A percentile compares a stretch with the other conserved stretches of the same genome.
Conservation (phyloP, 1,284 basidiomycete genomes). For the Coriolopsis trogii region DNA sequence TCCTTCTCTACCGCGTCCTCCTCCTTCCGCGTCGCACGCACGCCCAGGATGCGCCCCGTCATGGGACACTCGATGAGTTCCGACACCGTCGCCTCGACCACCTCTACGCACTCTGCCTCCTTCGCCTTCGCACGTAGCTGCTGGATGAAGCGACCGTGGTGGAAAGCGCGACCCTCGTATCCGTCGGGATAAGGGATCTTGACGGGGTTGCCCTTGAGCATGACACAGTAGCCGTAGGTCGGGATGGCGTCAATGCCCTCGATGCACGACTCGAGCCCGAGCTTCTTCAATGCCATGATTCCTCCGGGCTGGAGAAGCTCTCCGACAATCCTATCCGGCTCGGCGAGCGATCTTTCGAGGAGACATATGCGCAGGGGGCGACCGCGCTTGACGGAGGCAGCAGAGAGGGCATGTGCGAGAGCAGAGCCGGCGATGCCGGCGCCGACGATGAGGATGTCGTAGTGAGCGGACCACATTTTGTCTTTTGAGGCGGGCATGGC, state of each 20-base stretch:
- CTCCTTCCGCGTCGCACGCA: slow-evolving; percentile 52
- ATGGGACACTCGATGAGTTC: slow-evolving; percentile 68
- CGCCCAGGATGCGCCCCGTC: slow-evolving; percentile 63
- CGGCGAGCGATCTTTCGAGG: slow-evolving; percentile 86
- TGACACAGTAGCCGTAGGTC: slow-evolving; percentile 88
- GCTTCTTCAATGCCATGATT: slow-evolving; percentile 72
- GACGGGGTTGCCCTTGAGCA: slow-evolving; percentile 67
- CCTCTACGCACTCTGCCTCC: slow-evolving; percentile 62
- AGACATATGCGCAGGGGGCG: slow-evolving; percentile 78
- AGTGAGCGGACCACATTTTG: slow-evolving; percentile 35
- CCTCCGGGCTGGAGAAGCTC: slow-evolving; percentile 97
- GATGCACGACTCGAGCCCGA: slow-evolving; percentile 79
- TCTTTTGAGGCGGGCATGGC: slow-evolving; percentile 2
- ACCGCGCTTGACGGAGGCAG: slow-evolving; percentile 42
- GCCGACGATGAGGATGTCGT: slow-evolving; percentile 87
- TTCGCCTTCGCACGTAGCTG: slow-evolving; percentile 72
- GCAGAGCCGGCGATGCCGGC: slow-evolving; percentile 87
- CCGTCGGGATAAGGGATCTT: slow-evolving; percentile 88
- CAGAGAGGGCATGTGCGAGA: slow-evolving; percentile 73
- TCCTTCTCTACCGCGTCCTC: slow-evolving; percentile 48
- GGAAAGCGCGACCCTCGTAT: slow-evolving; percentile 81
- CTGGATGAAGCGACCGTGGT: slow-evolving; percentile 94
- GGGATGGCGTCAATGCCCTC: slow-evolving; percentile 89
- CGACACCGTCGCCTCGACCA: slow-evolving; percentile 84
- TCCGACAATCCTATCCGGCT: slow-evolving; percentile 97